Evolutionary conservation across 2,329 filamentous ascomycete species (phyloP), one percentile per base, ranked within the genome.

Genomic region (Paecilomyces sp.): DNA sequence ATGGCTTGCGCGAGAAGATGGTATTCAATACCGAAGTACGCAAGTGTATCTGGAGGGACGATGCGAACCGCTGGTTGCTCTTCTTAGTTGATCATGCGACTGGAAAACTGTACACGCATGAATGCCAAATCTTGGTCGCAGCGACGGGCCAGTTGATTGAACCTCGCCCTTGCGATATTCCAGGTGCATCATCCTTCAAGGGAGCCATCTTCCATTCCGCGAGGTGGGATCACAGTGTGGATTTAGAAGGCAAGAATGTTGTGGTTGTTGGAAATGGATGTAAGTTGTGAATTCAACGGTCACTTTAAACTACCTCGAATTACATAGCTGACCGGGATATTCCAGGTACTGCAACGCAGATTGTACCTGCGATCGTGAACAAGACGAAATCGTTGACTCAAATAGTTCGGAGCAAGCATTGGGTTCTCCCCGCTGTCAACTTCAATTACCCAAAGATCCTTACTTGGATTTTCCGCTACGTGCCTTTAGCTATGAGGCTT

Each of bases 251-350:
- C 60, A 86, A 85, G 65, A 75, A 85, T 62, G 80, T 86, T 1
- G 74, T 85, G 9, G 80, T 86, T 9, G 68, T 86, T 54, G 84
- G 83, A 3, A 84, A 82, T 2, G 84, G 84, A 12, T 85, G 83
- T 66, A 82, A 78, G 64, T 82, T 83, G 15, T 41, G 31, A 3
- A 41, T 41, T 4, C n/a, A 41, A 6, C 5, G 13, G 3, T n/a
- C 34, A 12, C 7, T 33, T 33, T 33, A 11, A 33, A 8, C 11
- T 11, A 33, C 31, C 11, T 33, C 6, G 8, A 33, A 33, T 33
- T 33, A 31, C 9, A 2, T 3, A 33, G 31, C 31, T 33, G 11
- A 33, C 8, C 31, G 11, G 31, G 31, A 33, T 33, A 41, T 15
- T 18, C 18, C 28, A 68, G 67, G 66, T 51, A 68, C 66, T n/a